Percentiles rank a stretch among this genome's conserved stretches.
These are phyloP conservation scores for Aspergillus fumigatiaffinis DNA, from an alignment of 2,329 filamentous ascomycete genomes.

Conservation along the genomic window DNA sequence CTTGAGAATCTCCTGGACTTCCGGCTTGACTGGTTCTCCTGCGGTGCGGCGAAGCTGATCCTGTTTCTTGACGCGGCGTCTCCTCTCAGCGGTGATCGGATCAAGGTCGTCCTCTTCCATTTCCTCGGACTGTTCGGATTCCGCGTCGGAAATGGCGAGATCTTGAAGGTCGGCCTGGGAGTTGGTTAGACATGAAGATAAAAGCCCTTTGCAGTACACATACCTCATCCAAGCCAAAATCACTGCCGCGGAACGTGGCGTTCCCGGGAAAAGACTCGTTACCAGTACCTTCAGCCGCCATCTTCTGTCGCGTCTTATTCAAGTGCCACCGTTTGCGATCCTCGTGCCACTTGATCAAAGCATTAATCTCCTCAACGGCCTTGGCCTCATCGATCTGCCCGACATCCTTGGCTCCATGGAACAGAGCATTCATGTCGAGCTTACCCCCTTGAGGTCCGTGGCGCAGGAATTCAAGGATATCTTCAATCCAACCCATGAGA, in stretches of 20 bases:
- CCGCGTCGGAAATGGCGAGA: constrained; percentile 72
- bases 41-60: constrained; percentile 76
- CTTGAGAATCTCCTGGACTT: constrained; percentile 73
- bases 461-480: constrained; percentile 87
- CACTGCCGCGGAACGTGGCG: constrained; percentile 65
- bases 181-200: constrained; percentile 11
- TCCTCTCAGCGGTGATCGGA: constrained; percentile 82
- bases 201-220: constrained; percentile 13
- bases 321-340: constrained; percentile 97
- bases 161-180: constrained; percentile 70
- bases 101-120: constrained; percentile 76
- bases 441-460: constrained; percentile 79
- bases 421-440: constrained; percentile 89
- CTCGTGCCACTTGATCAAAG: constrained; percentile 88
- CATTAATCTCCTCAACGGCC: constrained; percentile 76
- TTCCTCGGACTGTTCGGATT: constrained; percentile 60
- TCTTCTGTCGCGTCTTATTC: constrained; percentile 97
- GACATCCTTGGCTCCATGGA: constrained; percentile 70
- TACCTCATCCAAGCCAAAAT: constrained; percentile 85
- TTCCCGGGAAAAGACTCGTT: constrained; percentile 51
- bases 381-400: constrained; percentile 66
- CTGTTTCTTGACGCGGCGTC: constrained; percentile 69
- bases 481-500: constrained; percentile 96
- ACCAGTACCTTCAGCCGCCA: constrained; percentile 74
- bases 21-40: constrained; percentile 78